Evolutionary conservation across 495 filamentous ascomycete species (phyloP).

Genomic region (Xylaria palmicola): DNA sequence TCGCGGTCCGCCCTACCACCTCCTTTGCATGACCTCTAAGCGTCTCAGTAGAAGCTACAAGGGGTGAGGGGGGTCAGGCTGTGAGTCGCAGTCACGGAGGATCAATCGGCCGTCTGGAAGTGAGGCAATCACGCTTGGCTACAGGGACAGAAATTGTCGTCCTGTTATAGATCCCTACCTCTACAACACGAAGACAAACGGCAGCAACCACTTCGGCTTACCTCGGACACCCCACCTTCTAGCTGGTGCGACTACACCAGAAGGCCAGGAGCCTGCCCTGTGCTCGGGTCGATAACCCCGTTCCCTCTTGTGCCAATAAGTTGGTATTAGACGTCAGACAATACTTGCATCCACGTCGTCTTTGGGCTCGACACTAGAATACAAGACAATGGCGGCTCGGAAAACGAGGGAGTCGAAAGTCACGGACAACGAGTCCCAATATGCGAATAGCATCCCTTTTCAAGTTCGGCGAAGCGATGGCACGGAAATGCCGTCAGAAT

Average conservation of each 20-base stretch:
- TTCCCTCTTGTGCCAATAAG: no score
- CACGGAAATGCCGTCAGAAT: slow-evolving; percentile 15
- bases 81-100: not conserved
- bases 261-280: no score
- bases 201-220: no score
- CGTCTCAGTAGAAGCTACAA: not conserved
- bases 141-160: no score
- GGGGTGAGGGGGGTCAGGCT: not conserved
- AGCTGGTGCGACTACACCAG: no score
- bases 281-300: no score
- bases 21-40: not conserved
- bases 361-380: not conserved
- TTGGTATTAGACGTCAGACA: no score
- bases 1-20: not conserved
- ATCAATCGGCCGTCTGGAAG: no score
- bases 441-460: slow-evolving; percentile 3
- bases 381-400: slow-evolving; percentile 7
- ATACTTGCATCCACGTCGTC: not conserved
- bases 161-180: no score
- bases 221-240: no score
- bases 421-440: slow-evolving; percentile 3
- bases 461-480: slow-evolving; percentile 14
- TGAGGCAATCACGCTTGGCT: no score
- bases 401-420: slow-evolving; percentile 7
- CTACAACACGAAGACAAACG: no score